A percentile compares a stretch with the other conserved stretches of the same genome.
phyloP scores from a whole-genome alignment of 352 stramenopile genomes.

The Pythium brachiatum region DNA sequence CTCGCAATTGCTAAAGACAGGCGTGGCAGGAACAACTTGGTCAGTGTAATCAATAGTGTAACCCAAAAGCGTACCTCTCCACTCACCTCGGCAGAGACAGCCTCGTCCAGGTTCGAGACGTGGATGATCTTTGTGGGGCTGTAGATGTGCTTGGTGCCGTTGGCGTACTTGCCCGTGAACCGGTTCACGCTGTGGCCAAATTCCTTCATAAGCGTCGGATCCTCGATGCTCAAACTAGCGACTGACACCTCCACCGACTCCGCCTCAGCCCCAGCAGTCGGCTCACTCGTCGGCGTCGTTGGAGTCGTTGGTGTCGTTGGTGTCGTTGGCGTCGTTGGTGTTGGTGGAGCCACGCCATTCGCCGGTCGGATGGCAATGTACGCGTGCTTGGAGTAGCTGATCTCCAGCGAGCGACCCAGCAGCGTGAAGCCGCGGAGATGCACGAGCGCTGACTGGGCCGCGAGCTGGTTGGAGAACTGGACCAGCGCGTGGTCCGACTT shows the following conservation, averaged over 20 bases:
- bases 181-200: conserved; percentile 49
- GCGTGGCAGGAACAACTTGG: neutral
- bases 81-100: conserved; percentile 29
- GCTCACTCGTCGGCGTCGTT: neutral
- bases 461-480: conserved; percentile 46
- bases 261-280: neutral
- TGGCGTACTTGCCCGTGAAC: conserved; percentile 62
- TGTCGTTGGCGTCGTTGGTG: neutral
- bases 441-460: conserved; percentile 45
- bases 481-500: conserved; percentile 62
- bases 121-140: conserved; percentile 65
- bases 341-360: neutral
- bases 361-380: conserved; percentile 40
- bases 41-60: neutral
- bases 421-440: conserved; percentile 57
- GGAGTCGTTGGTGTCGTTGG: neutral
- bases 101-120: conserved; percentile 57
- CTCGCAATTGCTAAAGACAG: conserved; percentile 31
- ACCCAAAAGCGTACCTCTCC: neutral
- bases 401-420: conserved; percentile 49
- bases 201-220: conserved; percentile 36
- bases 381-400: conserved; percentile 61
- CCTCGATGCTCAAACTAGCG: neutral
- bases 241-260: neutral
- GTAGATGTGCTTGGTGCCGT: conserved; percentile 61